phyloP scores from a whole-genome alignment of 1,139 yeast genomes.

The Taphrina communis region DNA sequence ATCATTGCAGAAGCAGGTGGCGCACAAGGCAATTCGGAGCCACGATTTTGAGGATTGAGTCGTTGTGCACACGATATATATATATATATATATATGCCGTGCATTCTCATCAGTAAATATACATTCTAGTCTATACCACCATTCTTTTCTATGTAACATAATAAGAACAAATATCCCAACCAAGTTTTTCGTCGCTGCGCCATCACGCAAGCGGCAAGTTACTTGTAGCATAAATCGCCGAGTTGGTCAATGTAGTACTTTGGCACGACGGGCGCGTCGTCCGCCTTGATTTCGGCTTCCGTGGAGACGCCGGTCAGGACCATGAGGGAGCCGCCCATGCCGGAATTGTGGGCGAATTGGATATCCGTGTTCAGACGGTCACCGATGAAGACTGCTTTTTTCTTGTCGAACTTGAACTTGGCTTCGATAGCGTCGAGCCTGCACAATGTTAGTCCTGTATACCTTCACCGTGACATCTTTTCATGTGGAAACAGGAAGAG shows the following conservation, averaged over 20 bases:
- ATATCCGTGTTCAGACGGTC: slow-evolving; percentile 95
- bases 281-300: slow-evolving; percentile 62
- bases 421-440: slow-evolving; percentile 79
- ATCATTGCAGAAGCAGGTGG: not conserved
- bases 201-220: too few relatives aligned
- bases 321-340: slow-evolving; percentile 75
- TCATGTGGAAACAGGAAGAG: too few relatives aligned
- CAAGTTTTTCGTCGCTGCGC: too few relatives aligned
- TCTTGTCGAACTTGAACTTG: slow-evolving; percentile 64
- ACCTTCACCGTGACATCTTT: not conserved
- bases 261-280: slow-evolving; percentile 61
- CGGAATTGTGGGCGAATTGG: slow-evolving; percentile 86
- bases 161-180: too few relatives aligned
- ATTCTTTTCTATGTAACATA: too few relatives aligned
- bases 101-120: not conserved
- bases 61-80: too few relatives aligned
- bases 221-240: slow-evolving; percentile 70
- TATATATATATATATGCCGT: too few relatives aligned
- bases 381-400: slow-evolving; percentile 86
- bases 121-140: not conserved
- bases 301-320: slow-evolving; percentile 91
- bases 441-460: not conserved
- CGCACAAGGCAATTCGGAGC: not conserved
- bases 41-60: slow-evolving; percentile 12
- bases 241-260: slow-evolving; percentile 72